A percentile compares a stretch with the other conserved stretches of the same genome.
Conservation (phyloP, 23 red algal genomes). For the Gracilaria gracilis region DNA sequence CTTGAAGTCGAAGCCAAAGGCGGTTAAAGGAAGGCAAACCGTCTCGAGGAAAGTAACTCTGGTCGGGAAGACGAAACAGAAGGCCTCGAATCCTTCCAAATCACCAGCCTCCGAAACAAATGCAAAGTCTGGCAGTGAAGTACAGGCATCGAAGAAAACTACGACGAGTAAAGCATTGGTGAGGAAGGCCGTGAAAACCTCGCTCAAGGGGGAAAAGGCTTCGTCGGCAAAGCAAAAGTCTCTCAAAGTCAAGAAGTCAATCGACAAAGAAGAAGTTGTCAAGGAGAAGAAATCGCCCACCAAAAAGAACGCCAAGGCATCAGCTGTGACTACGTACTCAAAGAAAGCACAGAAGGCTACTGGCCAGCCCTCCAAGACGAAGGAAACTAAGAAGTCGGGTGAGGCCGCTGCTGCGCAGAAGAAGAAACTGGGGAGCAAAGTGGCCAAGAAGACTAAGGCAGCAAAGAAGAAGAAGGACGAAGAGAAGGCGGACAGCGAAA, state of each 20-base stretch:
- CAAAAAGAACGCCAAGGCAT: conserved; percentile 3
- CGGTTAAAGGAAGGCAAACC: conserved; percentile 14
- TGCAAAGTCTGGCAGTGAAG: background rate
- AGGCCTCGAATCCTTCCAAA: background rate
- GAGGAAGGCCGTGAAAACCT: background rate
- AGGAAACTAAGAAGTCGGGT: background rate
- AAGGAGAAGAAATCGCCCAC: conserved; percentile 19
- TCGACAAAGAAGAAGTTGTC: conserved; percentile 17
- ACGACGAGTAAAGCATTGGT: background rate
- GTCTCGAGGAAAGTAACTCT: conserved; percentile 10
- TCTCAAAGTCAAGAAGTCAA: conserved; percentile 44
- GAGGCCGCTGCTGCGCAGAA: background rate
- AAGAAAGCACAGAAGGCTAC: conserved; percentile 29
- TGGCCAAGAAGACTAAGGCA: background rate
- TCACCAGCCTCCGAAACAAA: background rate
- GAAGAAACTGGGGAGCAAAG: background rate
- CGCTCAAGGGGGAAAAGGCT: background rate
- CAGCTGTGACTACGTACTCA: conserved; percentile 37
- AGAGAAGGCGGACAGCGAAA: conserved; percentile 34
- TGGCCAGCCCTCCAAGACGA: background rate
- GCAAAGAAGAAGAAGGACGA: background rate
- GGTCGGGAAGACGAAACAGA: conserved; percentile 8
- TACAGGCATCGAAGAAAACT: background rate
- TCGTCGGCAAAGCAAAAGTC: background rate
- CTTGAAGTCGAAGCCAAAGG: conserved; percentile 24